A percentile compares a stretch with the other conserved stretches of the same genome.
Evolutionary conservation across 1,139 yeast species (phyloP).

Genomic region (Taphrina pruni): DNA sequence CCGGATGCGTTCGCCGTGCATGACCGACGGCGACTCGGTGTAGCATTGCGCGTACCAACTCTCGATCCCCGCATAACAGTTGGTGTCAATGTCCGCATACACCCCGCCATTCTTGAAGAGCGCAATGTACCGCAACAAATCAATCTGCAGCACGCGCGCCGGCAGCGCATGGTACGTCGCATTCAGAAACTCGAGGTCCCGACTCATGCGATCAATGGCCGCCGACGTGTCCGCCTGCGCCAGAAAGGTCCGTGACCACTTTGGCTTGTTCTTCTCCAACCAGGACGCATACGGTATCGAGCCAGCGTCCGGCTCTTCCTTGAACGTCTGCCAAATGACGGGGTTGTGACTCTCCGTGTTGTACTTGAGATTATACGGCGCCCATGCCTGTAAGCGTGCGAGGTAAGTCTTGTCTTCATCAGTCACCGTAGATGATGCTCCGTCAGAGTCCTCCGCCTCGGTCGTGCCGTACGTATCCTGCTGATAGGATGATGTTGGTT

Average conservation of each 20-base stretch:
- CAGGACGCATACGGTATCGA: conserved; percentile 34
- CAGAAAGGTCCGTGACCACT: conserved; percentile 29
- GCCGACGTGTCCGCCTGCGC: background rate
- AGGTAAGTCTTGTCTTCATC: conserved; percentile 8
- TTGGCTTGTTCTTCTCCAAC: conserved; percentile 18
- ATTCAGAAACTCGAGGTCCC: conserved; percentile 29
- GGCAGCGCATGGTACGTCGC: conserved; percentile 88
- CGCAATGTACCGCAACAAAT: conserved; percentile 84
- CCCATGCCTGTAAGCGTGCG: conserved; percentile 16
- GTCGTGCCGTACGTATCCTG: conserved; percentile 14
- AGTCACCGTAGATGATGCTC: background rate
- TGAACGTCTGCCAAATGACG: conserved; percentile 35
- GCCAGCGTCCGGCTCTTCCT: conserved; percentile 18
- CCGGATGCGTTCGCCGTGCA: conserved; percentile 17
- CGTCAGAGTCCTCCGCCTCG: background rate
- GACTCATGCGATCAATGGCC: conserved; percentile 13
- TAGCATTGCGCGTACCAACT: conserved; percentile 28
- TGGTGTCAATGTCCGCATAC: conserved; percentile 87
- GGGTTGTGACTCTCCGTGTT: conserved; percentile 22
- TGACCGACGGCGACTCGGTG: background rate
- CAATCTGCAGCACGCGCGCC: conserved; percentile 78
- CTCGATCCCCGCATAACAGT: conserved; percentile 27
- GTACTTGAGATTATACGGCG: conserved; percentile 14
- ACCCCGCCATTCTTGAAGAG: conserved; percentile 92
- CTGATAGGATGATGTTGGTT: conserved; percentile 9